A percentile compares a stretch with the other conserved stretches of the same genome.
These are phyloP conservation scores for Paecilomyces fulvus DNA, from an alignment of 2,329 filamentous ascomycete genomes.

Conservation along the genomic window DNA sequence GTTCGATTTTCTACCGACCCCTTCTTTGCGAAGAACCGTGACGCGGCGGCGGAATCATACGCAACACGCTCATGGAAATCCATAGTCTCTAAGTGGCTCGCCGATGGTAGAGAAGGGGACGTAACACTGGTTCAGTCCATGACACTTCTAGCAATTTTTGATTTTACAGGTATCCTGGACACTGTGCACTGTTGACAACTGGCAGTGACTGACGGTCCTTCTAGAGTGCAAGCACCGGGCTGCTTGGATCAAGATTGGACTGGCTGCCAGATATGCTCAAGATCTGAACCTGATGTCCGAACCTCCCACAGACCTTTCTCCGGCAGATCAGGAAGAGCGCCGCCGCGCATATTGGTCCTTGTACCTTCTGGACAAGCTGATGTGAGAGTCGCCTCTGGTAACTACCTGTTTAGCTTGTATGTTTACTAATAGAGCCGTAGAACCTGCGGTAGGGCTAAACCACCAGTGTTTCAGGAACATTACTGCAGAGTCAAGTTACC, in stretches of 20 bases:
- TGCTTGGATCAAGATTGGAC: constrained; percentile 30
- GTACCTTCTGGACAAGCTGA: constrained; percentile 22
- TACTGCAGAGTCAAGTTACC: not conserved
- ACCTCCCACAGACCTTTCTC: constrained; percentile 8
- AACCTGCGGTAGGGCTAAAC: constrained; percentile 12
- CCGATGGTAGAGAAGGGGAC: constrained; percentile 1
- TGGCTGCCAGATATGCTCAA: constrained; percentile 54
- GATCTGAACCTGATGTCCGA: constrained; percentile 25
- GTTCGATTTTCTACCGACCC: constrained; percentile 21
- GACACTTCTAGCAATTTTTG: not conserved
- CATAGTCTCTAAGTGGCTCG: constrained; percentile 26
- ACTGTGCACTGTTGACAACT: not conserved
- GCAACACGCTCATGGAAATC: constrained; percentile 25
- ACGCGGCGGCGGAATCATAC: constrained; percentile 18
- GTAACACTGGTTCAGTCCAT: not conserved
- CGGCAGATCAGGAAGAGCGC: constrained; percentile 19
- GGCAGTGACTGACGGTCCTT: not conserved
- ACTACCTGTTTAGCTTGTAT: constrained; percentile 15
- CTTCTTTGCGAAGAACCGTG: constrained; percentile 16
- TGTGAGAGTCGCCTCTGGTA: constrained; percentile 13
- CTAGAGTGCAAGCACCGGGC: constrained; percentile 16
- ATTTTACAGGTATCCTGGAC: not conserved
- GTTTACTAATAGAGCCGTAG: constrained; percentile 5
- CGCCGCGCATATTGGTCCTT: constrained; percentile 23
- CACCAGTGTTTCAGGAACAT: not conserved